Evolutionary conservation across 2,329 filamentous ascomycete genomes (phyloP).

Genomic region (Dryadomyces sulphureus): DNA sequence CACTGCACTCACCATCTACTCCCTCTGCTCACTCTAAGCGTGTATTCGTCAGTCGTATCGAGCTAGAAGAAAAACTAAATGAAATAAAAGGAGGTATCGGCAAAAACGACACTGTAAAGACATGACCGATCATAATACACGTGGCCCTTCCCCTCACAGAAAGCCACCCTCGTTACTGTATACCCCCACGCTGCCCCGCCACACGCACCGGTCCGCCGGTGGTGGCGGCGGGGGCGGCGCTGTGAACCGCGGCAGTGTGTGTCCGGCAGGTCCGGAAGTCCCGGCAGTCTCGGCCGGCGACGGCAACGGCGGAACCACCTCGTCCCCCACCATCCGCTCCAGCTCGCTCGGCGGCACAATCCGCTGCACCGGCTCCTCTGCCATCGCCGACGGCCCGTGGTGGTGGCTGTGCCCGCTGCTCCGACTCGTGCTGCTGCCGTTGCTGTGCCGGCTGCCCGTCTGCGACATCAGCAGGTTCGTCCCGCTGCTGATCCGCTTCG

Average conservation of each 20-base stretch:
- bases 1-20: no score
- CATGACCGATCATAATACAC: no score
- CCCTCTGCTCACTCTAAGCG: no score
- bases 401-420: conserved; percentile 20
- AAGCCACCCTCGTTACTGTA: conserved; percentile 39
- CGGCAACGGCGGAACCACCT: not conserved
- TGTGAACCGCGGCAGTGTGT: not conserved
- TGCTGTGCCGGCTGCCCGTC: no score
- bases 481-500: conserved; percentile 44
- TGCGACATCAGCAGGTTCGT: conserved; percentile 44
- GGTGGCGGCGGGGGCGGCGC: conserved; percentile 17
- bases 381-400: no score
- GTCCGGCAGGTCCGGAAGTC: not conserved
- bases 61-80: no score
- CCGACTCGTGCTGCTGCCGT: conserved; percentile 19
- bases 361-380: no score
- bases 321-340: no score
- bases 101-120: no score
- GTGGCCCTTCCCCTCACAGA: conserved; percentile 19
- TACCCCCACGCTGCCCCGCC: conserved; percentile 42
- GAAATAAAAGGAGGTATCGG: no score
- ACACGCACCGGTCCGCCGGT: conserved; percentile 33
- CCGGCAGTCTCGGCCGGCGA: no score
- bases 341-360: not conserved
- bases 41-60: no score